phyloP scores from a whole-genome alignment of 2,329 filamentous ascomycete species.

The Malbranchea zuffiana region DNA sequence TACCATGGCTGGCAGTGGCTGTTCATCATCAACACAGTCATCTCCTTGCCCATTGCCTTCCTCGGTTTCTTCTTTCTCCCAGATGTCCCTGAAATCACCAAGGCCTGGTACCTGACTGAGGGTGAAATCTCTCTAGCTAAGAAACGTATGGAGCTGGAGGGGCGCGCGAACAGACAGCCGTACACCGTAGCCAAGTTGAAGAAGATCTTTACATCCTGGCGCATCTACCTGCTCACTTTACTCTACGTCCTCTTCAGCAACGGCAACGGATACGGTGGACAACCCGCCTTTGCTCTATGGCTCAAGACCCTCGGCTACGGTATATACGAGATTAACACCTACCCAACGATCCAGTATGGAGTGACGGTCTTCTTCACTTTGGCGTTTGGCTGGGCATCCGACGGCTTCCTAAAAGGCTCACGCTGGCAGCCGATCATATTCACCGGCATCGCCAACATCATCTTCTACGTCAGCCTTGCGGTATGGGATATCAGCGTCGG shows the following conservation, averaged over 20 bases:
- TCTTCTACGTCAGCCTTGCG: constrained; percentile 36
- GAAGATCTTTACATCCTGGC: constrained; percentile 54
- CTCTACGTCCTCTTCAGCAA: constrained; percentile 53
- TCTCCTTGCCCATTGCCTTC: constrained; percentile 33
- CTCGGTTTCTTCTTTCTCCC: constrained; percentile 33
- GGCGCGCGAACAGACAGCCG: constrained; percentile 35
- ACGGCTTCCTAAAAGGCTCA: constrained; percentile 47
- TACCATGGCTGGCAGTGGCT: constrained; percentile 24
- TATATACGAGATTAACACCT: constrained; percentile 39
- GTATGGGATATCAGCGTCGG: constrained; percentile 42
- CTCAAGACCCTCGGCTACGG: constrained; percentile 36
- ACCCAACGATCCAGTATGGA: constrained; percentile 48
- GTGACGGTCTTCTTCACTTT: constrained; percentile 50
- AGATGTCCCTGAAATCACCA: constrained; percentile 25
- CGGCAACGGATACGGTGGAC: no score
- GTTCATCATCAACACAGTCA: constrained; percentile 29
- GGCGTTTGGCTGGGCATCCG: constrained; percentile 54
- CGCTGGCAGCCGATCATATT: constrained; percentile 57
- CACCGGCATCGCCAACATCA: constrained; percentile 33
- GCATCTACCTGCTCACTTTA: constrained; percentile 48
- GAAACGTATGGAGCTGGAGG: constrained; percentile 42
- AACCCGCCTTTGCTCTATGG: no score
- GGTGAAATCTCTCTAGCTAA: constrained; percentile 35
- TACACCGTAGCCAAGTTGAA: constrained; percentile 45
- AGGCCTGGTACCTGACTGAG: constrained; percentile 26